Percentiles rank a stretch among this genome's conserved stretches.
These are phyloP conservation scores for Botryotinia calthae DNA, from an alignment of 2,329 filamentous ascomycete species.

Conservation along the genomic window DNA sequence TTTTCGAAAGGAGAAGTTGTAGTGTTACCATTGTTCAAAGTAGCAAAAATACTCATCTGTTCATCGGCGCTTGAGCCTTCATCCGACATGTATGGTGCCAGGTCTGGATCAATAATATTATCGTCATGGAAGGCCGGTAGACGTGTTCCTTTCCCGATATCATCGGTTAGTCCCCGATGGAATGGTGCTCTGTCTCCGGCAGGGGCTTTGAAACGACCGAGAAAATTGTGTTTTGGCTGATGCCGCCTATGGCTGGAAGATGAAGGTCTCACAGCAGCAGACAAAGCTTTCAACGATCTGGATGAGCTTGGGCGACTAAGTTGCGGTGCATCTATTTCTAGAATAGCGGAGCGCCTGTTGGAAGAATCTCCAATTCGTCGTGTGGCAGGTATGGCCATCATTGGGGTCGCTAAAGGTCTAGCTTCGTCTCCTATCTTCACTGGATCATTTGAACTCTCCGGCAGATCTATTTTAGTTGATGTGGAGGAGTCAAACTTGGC, in stretches of 20 bases:
- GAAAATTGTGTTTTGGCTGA: conserved; percentile 81
- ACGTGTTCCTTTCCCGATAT: conserved; percentile 61
- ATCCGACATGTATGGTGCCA: conserved; percentile 94
- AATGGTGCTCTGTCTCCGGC: conserved; percentile 86
- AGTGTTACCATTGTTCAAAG: conserved; percentile 64
- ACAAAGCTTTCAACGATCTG: conserved; percentile 75
- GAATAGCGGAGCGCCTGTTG: conserved; percentile 79
- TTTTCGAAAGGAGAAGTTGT: conserved; percentile 67
- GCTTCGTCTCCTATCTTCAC: conserved; percentile 42
- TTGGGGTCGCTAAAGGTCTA: conserved; percentile 60
- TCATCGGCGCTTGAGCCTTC: conserved; percentile 90
- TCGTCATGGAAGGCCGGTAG: conserved; percentile 96
- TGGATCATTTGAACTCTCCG: conserved; percentile 41
- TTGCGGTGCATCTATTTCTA: conserved; percentile 85
- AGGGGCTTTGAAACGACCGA: conserved; percentile 69
- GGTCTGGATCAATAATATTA: conserved; percentile 95
- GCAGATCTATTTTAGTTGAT: conserved; percentile 42
- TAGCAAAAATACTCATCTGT: conserved; percentile 80
- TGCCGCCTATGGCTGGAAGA: conserved; percentile 84
- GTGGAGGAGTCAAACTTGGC: conserved; percentile 44
- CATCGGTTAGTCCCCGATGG: conserved; percentile 69
- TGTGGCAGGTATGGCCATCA: conserved; percentile 69
- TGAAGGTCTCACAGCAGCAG: conserved; percentile 63
- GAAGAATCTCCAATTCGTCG: conserved; percentile 68
- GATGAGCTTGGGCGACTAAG: conserved; percentile 91